A percentile compares a stretch with the other conserved stretches of the same genome.
Conservation (phyloP, 139 green algal genomes). For the Pleodorina starrii region DNA sequence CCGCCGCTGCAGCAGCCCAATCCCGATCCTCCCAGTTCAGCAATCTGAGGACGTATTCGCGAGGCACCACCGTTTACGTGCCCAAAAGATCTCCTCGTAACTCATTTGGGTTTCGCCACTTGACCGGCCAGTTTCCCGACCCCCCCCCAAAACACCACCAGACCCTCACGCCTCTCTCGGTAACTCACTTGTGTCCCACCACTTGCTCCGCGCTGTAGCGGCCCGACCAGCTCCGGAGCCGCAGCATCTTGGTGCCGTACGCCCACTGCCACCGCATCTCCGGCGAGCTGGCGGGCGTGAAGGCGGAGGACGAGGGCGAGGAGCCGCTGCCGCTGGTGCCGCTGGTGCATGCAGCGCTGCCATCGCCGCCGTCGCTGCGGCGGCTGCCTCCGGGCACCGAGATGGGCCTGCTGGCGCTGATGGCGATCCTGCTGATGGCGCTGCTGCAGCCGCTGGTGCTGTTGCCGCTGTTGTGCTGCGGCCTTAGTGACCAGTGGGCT, state of each 20-base stretch:
- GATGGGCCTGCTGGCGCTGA: neutral
- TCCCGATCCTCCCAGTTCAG: too few relatives aligned
- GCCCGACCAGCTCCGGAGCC: constrained; percentile 56
- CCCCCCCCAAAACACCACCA: too few relatives aligned
- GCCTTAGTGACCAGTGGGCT: constrained; percentile 19
- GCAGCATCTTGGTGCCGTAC: constrained; percentile 65
- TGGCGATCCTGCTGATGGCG: too few relatives aligned
- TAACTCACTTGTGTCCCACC: constrained; percentile 63
- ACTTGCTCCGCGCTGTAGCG: constrained; percentile 66
- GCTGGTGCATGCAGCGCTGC: neutral
- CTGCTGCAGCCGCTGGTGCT: neutral
- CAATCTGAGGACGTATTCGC: too few relatives aligned
- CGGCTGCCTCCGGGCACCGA: neutral
- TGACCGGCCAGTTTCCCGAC: too few relatives aligned
- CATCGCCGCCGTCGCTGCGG: neutral
- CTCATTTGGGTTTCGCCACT: too few relatives aligned
- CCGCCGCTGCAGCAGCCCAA: too few relatives aligned
- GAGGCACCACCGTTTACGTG: too few relatives aligned
- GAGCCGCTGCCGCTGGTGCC: neutral
- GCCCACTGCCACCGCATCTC: constrained; percentile 40
- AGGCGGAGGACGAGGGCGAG: neutral
- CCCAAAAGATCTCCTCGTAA: too few relatives aligned
- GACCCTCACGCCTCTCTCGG: too few relatives aligned
- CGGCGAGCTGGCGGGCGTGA: neutral
- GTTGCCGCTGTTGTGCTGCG: neutral